Conservation (phyloP, 768 basidiomycete genomes). For the Tylopilus sp. region DNA sequence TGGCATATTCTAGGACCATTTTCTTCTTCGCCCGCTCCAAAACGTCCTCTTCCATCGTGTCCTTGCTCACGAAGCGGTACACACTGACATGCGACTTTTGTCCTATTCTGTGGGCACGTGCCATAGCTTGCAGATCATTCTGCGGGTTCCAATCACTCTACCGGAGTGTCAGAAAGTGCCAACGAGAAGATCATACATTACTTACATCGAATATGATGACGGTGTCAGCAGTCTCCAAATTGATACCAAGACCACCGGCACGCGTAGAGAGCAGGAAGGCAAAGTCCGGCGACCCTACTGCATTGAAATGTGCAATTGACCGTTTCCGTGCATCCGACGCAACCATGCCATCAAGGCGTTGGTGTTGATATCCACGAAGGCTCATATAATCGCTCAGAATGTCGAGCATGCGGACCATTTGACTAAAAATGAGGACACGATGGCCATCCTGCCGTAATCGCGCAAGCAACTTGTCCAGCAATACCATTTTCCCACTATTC, state of each 20-base stretch:
- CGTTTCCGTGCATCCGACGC: slow-evolving; percentile 91
- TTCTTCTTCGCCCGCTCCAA: slow-evolving; percentile 98
- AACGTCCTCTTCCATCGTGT: slow-evolving; percentile 99
- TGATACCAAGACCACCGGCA: slow-evolving; percentile 97
- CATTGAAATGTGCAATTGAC: slow-evolving; percentile 96
- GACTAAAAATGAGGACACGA: slow-evolving; percentile 97
- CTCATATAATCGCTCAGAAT: slow-evolving; percentile 97
- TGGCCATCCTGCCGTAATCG: slow-evolving; percentile 90
- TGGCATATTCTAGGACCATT: slow-evolving; percentile 99
- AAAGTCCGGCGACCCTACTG: slow-evolving; percentile 90
- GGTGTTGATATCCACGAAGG: slow-evolving; percentile 85
- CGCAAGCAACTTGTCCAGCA: slow-evolving; percentile 93
- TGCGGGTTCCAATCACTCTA: slow-evolving; percentile 99
- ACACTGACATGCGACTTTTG: slow-evolving; percentile 99
- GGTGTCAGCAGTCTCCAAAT: slow-evolving; percentile 97
- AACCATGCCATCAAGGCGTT: slow-evolving; percentile 94
- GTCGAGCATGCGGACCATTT: slow-evolving; percentile 99
- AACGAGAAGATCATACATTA: slow-evolving; percentile 8
- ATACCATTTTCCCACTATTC: slow-evolving; percentile 97
- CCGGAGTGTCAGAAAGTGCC: slow-evolving; percentile 11
- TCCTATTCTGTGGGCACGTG: slow-evolving; percentile 97
- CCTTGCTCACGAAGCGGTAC: slow-evolving; percentile 97
- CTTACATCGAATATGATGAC: slow-evolving; percentile 98
- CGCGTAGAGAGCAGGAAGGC: slow-evolving; percentile 95
- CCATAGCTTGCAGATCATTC: slow-evolving; percentile 99